These are phyloP conservation scores for Botrytis aclada DNA, from an alignment of 2,329 filamentous ascomycete species.

Conservation along the genomic window DNA sequence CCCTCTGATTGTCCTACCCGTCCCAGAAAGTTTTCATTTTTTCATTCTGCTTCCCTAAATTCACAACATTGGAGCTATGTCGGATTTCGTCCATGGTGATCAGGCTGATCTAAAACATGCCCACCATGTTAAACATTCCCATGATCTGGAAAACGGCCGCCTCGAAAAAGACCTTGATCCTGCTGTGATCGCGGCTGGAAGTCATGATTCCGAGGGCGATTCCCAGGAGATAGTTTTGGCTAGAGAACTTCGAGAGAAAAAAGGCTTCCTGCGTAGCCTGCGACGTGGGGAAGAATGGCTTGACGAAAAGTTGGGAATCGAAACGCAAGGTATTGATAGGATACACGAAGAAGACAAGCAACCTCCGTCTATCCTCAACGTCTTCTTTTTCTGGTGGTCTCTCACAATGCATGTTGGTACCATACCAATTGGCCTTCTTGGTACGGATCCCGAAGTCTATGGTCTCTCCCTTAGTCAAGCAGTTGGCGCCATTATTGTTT, in stretches of 20 bases:
- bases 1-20: constrained; percentile 10
- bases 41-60: background rate
- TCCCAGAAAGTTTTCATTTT: constrained; percentile 2
- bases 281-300: constrained; percentile 42
- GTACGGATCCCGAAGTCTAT: constrained; percentile 43
- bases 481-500: constrained; percentile 42
- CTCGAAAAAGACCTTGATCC: constrained; percentile 22
- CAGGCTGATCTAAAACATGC: constrained; percentile 29
- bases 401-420: constrained; percentile 43
- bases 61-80: constrained; percentile 10
- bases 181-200: constrained; percentile 10
- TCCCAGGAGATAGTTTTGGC: constrained; percentile 29
- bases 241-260: constrained; percentile 28
- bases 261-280: constrained; percentile 32
- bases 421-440: constrained; percentile 44
- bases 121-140: constrained; percentile 26
- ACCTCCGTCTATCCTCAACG: constrained; percentile 43
- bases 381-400: constrained; percentile 46
- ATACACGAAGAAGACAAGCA: constrained; percentile 45
- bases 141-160: constrained; percentile 30
- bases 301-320: constrained; percentile 46
- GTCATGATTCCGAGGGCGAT: constrained; percentile 14
- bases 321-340: constrained; percentile 47
- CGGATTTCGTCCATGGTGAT: constrained; percentile 34
- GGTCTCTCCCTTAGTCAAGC: constrained; percentile 46